These are phyloP conservation scores for Linum lewisii DNA, from an alignment of 345 rosid species.

Conservation along the genomic window DNA sequence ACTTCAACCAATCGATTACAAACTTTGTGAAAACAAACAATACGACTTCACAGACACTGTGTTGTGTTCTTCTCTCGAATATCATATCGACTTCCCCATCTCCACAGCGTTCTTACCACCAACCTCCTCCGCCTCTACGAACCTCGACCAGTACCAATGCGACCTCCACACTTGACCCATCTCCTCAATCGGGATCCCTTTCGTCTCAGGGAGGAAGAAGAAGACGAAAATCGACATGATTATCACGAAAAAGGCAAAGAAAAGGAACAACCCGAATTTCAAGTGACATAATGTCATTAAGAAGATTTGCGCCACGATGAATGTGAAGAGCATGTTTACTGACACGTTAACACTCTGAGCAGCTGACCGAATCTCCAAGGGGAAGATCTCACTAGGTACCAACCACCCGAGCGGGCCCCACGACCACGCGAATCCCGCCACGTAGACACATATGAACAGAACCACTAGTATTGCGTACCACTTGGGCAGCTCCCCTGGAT, in stretches of 20 bases:
- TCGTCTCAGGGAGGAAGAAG: constrained; percentile 63
- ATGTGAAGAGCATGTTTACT: constrained; percentile 86
- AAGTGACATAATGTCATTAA: constrained; percentile 69
- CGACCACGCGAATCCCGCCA: constrained; percentile 85
- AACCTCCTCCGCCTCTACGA: constrained; percentile 23
- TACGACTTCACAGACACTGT: too few relatives aligned
- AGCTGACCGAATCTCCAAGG: constrained; percentile 77
- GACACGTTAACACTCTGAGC: constrained; percentile 87
- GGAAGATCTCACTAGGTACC: constrained; percentile 90
- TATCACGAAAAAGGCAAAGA: constrained; percentile 56
- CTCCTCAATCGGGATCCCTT: constrained; percentile 64
- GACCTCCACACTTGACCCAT: constrained; percentile 50
- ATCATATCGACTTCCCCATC: constrained; percentile 28
- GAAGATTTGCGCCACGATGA: constrained; percentile 63
- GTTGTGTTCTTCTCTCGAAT: too few relatives aligned
- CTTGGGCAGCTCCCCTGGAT: constrained; percentile 53
- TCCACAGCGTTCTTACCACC: constrained; percentile 25
- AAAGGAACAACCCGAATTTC: constrained; percentile 61
- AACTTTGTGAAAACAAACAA: too few relatives aligned
- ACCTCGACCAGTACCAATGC: constrained; percentile 64
- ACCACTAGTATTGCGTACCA: constrained; percentile 87
- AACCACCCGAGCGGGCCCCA: constrained; percentile 98
- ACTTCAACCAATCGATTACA: too few relatives aligned
- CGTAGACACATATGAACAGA: constrained; percentile 72
- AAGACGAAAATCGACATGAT: constrained; percentile 44